These are phyloP conservation scores for Stromatinia cepivora DNA, from an alignment of 2,329 filamentous ascomycete species.

Conservation along the genomic window DNA sequence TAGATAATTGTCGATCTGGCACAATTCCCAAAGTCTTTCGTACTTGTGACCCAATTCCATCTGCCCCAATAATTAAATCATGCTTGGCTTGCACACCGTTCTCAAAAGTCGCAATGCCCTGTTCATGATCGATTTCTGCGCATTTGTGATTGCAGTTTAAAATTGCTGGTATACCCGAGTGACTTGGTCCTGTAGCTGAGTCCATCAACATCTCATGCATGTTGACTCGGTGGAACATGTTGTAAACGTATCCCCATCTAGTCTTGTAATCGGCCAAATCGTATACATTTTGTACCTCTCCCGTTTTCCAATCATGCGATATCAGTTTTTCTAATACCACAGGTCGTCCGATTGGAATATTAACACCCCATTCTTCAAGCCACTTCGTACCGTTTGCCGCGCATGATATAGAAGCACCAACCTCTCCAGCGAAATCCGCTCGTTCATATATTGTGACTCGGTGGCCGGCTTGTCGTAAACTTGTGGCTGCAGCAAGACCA, in stretches of 20 bases:
- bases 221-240: conserved; percentile 68
- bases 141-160: conserved; percentile 53
- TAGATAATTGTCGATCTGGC: conserved; percentile 41
- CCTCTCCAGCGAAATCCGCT: conserved; percentile 65
- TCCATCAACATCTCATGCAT: conserved; percentile 70
- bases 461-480: conserved; percentile 55
- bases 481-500: conserved; percentile 52
- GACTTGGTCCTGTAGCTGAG: conserved; percentile 55
- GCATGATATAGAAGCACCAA: conserved; percentile 66
- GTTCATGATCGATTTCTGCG: conserved; percentile 50
- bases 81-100: conserved; percentile 37
- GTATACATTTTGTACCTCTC: conserved; percentile 64
- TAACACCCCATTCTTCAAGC: conserved; percentile 67
- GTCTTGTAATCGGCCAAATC: conserved; percentile 64
- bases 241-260: conserved; percentile 58
- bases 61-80: conserved; percentile 49
- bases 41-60: conserved; percentile 64
- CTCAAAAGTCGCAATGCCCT: conserved; percentile 47
- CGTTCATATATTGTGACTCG: conserved; percentile 64
- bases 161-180: conserved; percentile 54
- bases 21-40: conserved; percentile 59
- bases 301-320: conserved; percentile 69
- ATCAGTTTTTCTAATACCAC: conserved; percentile 67
- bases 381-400: conserved; percentile 70
- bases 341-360: conserved; percentile 63